Evolutionary conservation across 1,284 basidiomycete species (phyloP).

Genomic region (Veloboletus limbatus): DNA sequence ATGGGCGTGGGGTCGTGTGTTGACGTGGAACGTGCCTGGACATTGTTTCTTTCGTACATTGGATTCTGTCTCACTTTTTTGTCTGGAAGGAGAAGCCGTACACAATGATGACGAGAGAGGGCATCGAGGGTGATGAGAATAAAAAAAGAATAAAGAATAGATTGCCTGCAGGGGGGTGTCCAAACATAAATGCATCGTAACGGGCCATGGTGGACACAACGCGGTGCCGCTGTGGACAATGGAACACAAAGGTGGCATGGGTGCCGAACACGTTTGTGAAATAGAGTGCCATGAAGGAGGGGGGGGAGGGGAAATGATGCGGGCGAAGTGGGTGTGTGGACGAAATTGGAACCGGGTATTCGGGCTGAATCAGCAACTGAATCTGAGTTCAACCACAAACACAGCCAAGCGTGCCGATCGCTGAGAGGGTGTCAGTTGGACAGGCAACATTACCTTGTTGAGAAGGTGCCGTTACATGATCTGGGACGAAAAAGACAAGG

Average conservation of each 20-base stretch:
- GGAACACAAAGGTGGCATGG: conserved; percentile 4
- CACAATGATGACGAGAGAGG: too few species aligned
- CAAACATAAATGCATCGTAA: too few species aligned
- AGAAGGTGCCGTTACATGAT: conserved; percentile 34
- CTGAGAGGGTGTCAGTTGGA: conserved; percentile 33
- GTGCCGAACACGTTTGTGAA: conserved; percentile 23
- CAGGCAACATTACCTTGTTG: conserved; percentile 32
- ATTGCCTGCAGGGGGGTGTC: too few species aligned
- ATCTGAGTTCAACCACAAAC: too few species aligned
- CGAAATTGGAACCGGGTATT: conserved; percentile 14
- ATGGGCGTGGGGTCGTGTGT: too few species aligned
- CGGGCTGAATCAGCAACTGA: conserved; percentile 26
- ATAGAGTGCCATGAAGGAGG: conserved; percentile 7
- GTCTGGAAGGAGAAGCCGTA: too few species aligned
- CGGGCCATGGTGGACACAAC: conserved; percentile 17
- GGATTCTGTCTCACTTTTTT: too few species aligned
- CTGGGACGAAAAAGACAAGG: conserved; percentile 20
- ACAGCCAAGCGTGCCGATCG: conserved; percentile 34
- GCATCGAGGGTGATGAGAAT: too few species aligned
- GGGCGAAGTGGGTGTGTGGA: conserved; percentile 1
- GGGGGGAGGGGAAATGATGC: conserved; percentile 6
- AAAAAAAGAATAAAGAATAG: too few species aligned
- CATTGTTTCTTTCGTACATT: too few species aligned
- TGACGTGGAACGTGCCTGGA: too few species aligned
- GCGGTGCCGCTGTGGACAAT: conserved; percentile 31